Percentiles rank a stretch among this genome's conserved stretches.
Evolutionary conservation across 495 filamentous ascomycete species (phyloP).

Genomic region (Aspergillus saccharolyticus): DNA sequence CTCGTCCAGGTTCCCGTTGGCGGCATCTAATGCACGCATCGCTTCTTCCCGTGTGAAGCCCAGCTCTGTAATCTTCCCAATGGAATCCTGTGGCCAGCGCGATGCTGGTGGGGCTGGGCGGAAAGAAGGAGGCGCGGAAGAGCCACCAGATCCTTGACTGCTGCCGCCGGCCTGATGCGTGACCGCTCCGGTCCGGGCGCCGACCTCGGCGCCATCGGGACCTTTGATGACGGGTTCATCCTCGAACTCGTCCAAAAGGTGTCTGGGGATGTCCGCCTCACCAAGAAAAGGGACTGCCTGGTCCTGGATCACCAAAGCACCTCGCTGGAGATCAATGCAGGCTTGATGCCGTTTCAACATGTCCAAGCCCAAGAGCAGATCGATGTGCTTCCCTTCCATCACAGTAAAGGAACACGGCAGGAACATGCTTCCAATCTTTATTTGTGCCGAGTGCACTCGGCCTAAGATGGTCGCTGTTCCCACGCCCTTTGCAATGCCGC

Average conservation of each 20-base stretch:
- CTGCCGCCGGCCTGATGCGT: conserved; percentile 48
- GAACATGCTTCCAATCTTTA: conserved; percentile 84
- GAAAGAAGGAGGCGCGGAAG: conserved; percentile 15
- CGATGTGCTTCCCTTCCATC: conserved; percentile 99
- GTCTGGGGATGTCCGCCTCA: conserved; percentile 87
- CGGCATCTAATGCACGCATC: conserved; percentile 72
- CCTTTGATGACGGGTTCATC: conserved; percentile 84
- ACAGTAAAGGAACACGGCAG: conserved; percentile 97
- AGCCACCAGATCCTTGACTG: conserved; percentile 15
- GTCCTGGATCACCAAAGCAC: conserved; percentile 78
- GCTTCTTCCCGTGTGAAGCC: conserved; percentile 76
- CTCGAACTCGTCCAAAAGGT: conserved; percentile 59
- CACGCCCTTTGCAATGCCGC: conserved; percentile 86
- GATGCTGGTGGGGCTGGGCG: conserved; percentile 30
- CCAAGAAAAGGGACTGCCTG: conserved; percentile 84
- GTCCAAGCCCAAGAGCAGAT: conserved; percentile 87
- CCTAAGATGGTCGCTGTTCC: conserved; percentile 92
- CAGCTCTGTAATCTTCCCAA: conserved; percentile 66
- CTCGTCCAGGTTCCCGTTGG: conserved; percentile 78
- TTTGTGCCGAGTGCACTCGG: conserved; percentile 87
- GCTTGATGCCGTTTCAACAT: conserved; percentile 96
- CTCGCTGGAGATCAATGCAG: conserved; percentile 76
- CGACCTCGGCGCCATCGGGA: conserved; percentile 78
- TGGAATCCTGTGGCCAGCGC: conserved; percentile 38
- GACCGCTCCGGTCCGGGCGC: conserved; percentile 78